Evolutionary conservation across 2,329 filamentous ascomycete species (phyloP).

Genomic region (Colletotrichum gigasporum): DNA sequence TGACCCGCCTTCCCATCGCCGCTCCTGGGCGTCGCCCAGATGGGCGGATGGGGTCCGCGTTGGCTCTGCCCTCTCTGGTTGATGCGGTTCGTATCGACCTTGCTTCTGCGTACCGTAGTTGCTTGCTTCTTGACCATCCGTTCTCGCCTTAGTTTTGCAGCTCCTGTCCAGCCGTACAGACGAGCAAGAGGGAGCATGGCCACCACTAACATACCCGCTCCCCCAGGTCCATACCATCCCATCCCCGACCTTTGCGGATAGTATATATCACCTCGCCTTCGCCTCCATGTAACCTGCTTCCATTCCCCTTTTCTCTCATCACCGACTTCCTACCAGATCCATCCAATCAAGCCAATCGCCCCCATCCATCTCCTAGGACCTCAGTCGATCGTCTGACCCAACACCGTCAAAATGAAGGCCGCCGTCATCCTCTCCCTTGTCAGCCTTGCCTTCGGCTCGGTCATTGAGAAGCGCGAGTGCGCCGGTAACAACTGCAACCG

Average conservation of each 20-base stretch:
- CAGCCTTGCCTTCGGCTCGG: slow-evolving; percentile 46
- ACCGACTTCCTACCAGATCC: slow-evolving; percentile 35
- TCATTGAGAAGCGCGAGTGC: slow-evolving; percentile 47
- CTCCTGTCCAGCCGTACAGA: slow-evolving; percentile 1
- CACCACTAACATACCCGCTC: not conserved
- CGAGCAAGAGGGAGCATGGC: not conserved
- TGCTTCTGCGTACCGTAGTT: not conserved
- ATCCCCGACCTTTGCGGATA: slow-evolving; percentile 6
- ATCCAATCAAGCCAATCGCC: slow-evolving; percentile 22
- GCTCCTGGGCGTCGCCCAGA: slow-evolving; percentile 11
- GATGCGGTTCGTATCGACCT: slow-evolving; percentile 26
- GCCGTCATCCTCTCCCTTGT: slow-evolving; percentile 48
- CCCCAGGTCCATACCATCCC: not conserved
- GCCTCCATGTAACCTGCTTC: slow-evolving; percentile 20
- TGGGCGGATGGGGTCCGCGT: slow-evolving; percentile 16
- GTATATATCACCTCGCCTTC: slow-evolving; percentile 33
- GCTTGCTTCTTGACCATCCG: not conserved
- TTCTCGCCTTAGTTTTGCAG: not conserved
- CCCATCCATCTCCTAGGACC: slow-evolving; percentile 31
- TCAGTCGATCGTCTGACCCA: slow-evolving; percentile 32
- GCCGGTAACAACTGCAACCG: slow-evolving; percentile 58
- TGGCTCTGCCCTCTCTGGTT: slow-evolving; percentile 2
- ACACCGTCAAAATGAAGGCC: slow-evolving; percentile 51
- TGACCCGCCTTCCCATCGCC: slow-evolving; percentile 21
- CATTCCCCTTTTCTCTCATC: slow-evolving; percentile 29